phyloP scores from a whole-genome alignment of 768 basidiomycete genomes.

The Mycena vulgaris region DNA sequence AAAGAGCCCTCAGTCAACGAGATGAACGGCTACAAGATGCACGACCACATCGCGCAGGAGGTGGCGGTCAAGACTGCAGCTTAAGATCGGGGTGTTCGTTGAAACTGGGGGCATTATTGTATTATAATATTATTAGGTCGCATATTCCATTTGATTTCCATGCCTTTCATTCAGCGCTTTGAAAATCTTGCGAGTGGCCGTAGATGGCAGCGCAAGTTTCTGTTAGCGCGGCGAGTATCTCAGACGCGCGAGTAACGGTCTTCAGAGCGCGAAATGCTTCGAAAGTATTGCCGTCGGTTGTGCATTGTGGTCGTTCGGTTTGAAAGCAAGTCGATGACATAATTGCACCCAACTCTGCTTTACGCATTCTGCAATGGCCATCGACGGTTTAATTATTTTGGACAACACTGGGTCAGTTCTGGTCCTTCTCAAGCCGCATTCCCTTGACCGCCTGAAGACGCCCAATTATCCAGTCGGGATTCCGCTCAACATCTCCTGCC shows the following conservation, averaged over 20 bases:
- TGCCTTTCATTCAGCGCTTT: too few species aligned
- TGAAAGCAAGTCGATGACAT: too few species aligned
- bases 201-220: too few species aligned
- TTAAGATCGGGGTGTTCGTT: not conserved
- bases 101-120: not conserved
- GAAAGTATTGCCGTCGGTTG: too few species aligned
- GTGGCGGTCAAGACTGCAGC: conserved; percentile 12
- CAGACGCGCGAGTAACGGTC: too few species aligned
- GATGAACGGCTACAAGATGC: conserved; percentile 53
- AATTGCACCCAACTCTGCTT: too few species aligned
- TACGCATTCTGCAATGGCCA: conserved; percentile 65
- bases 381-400: conserved; percentile 87
- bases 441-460: conserved; percentile 57
- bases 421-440: conserved; percentile 21
- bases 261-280: too few species aligned
- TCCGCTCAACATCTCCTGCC: conserved; percentile 80
- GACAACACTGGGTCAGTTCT: conserved; percentile 78
- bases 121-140: not conserved
- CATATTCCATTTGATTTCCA: too few species aligned
- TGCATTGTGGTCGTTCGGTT: too few species aligned
- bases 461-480: conserved; percentile 93
- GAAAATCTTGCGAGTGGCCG: too few species aligned
- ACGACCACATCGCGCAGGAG: conserved; percentile 40
- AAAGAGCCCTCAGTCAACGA: conserved; percentile 44
- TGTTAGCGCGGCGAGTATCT: too few species aligned